Conservation (phyloP, 352 stramenopile genomes). For the Phytopythium cucurbitacearum region DNA sequence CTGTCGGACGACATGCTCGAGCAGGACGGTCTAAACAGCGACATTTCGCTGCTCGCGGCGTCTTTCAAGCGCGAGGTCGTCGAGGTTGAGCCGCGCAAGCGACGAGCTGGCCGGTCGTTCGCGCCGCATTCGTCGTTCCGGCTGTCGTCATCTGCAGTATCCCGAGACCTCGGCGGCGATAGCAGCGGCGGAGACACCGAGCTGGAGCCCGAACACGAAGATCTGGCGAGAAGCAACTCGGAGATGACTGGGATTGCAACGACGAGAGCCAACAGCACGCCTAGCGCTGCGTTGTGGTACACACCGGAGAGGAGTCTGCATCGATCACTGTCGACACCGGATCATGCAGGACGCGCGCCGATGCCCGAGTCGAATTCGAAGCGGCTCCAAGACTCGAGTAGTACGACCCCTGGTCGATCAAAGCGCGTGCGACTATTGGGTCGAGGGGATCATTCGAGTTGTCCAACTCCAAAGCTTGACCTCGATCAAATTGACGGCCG, state of each 20-base stretch:
- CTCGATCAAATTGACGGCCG: too few species aligned
- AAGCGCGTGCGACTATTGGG: not conserved
- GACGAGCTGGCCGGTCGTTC: slow-evolving; percentile 1
- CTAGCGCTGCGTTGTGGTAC: not conserved
- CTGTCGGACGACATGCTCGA: slow-evolving; percentile 75
- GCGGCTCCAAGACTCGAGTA: slow-evolving; percentile 7
- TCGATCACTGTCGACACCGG: slow-evolving; percentile 20
- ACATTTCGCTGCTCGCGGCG: slow-evolving; percentile 50
- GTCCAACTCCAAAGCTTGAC: slow-evolving; percentile 10
- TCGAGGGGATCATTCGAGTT: slow-evolving; percentile 4
- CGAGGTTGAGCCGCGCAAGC: slow-evolving; percentile 1
- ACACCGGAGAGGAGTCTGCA: slow-evolving; percentile 4
- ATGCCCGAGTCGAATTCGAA: slow-evolving; percentile 3
- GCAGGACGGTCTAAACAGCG: slow-evolving; percentile 41
- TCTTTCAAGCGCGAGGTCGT: slow-evolving; percentile 28
- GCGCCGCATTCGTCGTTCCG: slow-evolving; percentile 19
- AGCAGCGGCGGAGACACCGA: slow-evolving; percentile 63
- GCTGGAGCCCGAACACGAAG: slow-evolving; percentile 52
- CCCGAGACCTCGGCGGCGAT: slow-evolving; percentile 20
- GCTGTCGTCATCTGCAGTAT: slow-evolving; percentile 21
- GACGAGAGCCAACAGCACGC: not conserved
- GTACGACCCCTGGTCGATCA: too few species aligned
- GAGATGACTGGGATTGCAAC: not conserved
- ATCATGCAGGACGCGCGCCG: slow-evolving; percentile 3
- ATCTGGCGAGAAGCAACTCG: not conserved